Evolutionary conservation across 768 basidiomycete genomes (phyloP).

Genomic region (Amanita muscaria): DNA sequence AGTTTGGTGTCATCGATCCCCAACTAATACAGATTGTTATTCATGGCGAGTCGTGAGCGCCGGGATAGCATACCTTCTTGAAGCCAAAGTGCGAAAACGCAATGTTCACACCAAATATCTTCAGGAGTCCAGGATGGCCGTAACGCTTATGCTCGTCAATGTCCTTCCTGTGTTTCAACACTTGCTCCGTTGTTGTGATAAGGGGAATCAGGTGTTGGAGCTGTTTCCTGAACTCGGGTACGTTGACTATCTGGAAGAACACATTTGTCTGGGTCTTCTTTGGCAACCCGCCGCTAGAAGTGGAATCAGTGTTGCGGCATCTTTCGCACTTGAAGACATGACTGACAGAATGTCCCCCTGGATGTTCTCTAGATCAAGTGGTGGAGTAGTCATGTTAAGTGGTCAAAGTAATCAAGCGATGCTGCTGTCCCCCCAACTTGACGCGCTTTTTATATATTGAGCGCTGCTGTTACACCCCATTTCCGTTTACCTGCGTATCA

Average conservation of each 20-base stretch:
- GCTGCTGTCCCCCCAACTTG: no score
- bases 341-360: conserved; percentile 41
- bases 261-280: conserved; percentile 45
- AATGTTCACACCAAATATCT: conserved; percentile 40
- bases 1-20: conserved; percentile 32
- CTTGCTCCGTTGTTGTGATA: conserved; percentile 38
- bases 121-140: conserved; percentile 21
- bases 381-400: background rate
- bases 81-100: conserved; percentile 45
- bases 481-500: no score
- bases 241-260: conserved; percentile 44
- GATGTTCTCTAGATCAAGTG: conserved; percentile 30
- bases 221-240: conserved; percentile 32
- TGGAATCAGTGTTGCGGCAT: background rate
- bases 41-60: background rate
- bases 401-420: no score
- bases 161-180: conserved; percentile 31
- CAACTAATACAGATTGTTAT: conserved; percentile 18
- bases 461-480: no score
- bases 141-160: conserved; percentile 31
- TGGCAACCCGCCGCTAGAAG: conserved; percentile 38
- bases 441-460: no score
- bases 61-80: conserved; percentile 19
- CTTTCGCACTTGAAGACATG: background rate
- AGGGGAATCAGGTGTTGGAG: conserved; percentile 32